Evolutionary conservation across 2,329 filamentous ascomycete genomes (phyloP).

Genomic region (Aspergillus fijiensis): DNA sequence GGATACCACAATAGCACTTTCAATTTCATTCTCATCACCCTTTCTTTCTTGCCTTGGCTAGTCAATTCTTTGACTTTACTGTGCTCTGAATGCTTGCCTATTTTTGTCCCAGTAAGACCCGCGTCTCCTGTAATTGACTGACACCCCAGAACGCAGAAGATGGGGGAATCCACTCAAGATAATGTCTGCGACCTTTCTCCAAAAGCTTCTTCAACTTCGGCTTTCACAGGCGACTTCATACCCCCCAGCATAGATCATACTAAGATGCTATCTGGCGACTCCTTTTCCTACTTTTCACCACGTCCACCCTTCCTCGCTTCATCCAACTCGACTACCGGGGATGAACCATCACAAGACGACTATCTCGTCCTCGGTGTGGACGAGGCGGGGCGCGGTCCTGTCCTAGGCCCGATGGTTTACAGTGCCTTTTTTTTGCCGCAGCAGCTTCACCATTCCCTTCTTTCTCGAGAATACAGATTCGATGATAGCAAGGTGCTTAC

Average conservation of each 20-base stretch:
- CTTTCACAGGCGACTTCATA: constrained; percentile 51
- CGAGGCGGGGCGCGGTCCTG: constrained; percentile 89
- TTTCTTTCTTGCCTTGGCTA: background rate
- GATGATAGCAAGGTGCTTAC: constrained; percentile 94
- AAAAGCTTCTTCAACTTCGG: constrained; percentile 35
- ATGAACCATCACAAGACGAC: background rate
- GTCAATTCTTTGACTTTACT: no score
- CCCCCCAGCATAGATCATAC: constrained; percentile 66
- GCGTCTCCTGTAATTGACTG: background rate
- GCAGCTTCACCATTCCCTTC: constrained; percentile 66
- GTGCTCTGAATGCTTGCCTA: background rate
- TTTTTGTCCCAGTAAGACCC: background rate
- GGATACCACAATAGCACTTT: background rate
- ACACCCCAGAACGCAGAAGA: constrained; percentile 18
- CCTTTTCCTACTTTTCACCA: constrained; percentile 70
- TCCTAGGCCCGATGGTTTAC: constrained; percentile 76
- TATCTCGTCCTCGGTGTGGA: constrained; percentile 74
- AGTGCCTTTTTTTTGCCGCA: constrained; percentile 69
- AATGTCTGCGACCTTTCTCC: constrained; percentile 22
- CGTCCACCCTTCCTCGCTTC: constrained; percentile 61
- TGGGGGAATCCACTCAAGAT: constrained; percentile 35
- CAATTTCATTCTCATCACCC: background rate
- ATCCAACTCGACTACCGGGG: background rate
- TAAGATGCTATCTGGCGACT: constrained; percentile 61
- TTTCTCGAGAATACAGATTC: constrained; percentile 79